Conservation (phyloP, 495 filamentous ascomycete genomes). For the Chlorociboria aeruginascens region DNA sequence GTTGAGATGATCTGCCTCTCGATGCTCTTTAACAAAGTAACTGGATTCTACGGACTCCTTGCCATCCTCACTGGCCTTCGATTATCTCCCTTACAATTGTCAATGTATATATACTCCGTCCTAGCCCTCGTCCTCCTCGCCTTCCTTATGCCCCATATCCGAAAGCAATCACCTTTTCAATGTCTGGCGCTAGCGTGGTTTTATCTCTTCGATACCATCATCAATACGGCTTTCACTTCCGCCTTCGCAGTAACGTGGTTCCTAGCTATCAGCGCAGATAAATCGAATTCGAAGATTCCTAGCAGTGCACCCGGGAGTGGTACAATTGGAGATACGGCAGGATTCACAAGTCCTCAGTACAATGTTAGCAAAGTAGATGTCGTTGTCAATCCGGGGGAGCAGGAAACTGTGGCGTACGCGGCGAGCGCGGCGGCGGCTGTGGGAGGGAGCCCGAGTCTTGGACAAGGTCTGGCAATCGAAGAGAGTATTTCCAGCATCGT, state of each 20-base stretch:
- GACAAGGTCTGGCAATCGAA: slow-evolving; percentile 37
- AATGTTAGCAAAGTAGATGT: slow-evolving; percentile 45
- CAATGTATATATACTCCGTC: slow-evolving; percentile 78
- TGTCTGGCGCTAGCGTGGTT: slow-evolving; percentile 61
- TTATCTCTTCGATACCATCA: slow-evolving; percentile 65
- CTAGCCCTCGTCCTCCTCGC: slow-evolving; percentile 46
- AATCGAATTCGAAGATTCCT: slow-evolving; percentile 19
- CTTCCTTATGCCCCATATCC: slow-evolving; percentile 58
- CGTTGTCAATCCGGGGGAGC: slow-evolving; percentile 28
- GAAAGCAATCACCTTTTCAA: slow-evolving; percentile 53
- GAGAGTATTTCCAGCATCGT: slow-evolving; percentile 66
- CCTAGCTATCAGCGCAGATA: slow-evolving; percentile 45
- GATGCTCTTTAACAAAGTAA: slow-evolving; percentile 76
- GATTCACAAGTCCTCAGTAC: slow-evolving; percentile 54
- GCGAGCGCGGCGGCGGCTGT: slow-evolving; percentile 10
- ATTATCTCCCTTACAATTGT: slow-evolving; percentile 54
- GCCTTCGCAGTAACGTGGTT: slow-evolving; percentile 80
- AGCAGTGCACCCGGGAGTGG: slow-evolving; percentile 26
- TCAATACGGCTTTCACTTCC: slow-evolving; percentile 67
- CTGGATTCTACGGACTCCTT: slow-evolving; percentile 78
- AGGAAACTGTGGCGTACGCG: slow-evolving; percentile 40
- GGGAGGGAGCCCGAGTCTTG: slow-evolving; percentile 7
- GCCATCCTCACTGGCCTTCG: slow-evolving; percentile 62
- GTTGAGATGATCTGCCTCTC: slow-evolving; percentile 69
- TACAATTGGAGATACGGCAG: slow-evolving; percentile 55